Conservation (phyloP, 2,329 filamentous ascomycete genomes). For the Arthrobotrys entomopaga region DNA sequence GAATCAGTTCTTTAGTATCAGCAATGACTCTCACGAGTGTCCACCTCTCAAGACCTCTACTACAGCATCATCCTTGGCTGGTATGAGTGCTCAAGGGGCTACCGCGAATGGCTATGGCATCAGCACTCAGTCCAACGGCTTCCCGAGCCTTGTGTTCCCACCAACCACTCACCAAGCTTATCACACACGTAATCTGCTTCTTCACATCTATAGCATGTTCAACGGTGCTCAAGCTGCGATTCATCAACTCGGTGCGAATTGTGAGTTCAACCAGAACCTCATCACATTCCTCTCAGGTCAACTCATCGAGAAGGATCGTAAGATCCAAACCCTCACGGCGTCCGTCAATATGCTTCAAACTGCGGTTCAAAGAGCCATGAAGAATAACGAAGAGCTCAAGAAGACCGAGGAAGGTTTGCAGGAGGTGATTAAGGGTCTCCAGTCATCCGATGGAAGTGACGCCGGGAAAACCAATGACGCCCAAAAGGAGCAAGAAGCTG, state of each 20-base stretch:
- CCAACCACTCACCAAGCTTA: conserved; percentile 50
- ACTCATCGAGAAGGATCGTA: conserved; percentile 50
- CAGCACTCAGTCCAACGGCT: conserved; percentile 22
- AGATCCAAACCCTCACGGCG: conserved; percentile 52
- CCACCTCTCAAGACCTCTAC: conserved; percentile 36
- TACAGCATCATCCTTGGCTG: conserved; percentile 33
- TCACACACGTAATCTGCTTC: conserved; percentile 48
- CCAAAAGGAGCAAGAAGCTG: conserved; percentile 36
- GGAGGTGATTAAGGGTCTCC: conserved; percentile 43
- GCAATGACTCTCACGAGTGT: conserved; percentile 31
- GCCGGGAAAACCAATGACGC: conserved; percentile 12
- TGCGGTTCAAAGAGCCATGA: conserved; percentile 51
- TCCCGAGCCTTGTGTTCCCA: conserved; percentile 49
- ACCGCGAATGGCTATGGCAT: neutral
- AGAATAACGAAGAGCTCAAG: conserved; percentile 52
- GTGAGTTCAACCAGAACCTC: conserved; percentile 54
- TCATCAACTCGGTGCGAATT: conserved; percentile 52
- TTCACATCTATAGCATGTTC: conserved; percentile 54
- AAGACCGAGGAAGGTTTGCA: conserved; percentile 48
- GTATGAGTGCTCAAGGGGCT: conserved; percentile 11
- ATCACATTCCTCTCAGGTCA: conserved; percentile 52
- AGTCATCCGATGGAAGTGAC: conserved; percentile 21
- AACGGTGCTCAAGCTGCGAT: conserved; percentile 52
- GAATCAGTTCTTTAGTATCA: conserved; percentile 21
- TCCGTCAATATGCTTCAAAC: conserved; percentile 54